Conservation (phyloP, 2,329 filamentous ascomycete species). For the Aspergillus sp. region DNA sequence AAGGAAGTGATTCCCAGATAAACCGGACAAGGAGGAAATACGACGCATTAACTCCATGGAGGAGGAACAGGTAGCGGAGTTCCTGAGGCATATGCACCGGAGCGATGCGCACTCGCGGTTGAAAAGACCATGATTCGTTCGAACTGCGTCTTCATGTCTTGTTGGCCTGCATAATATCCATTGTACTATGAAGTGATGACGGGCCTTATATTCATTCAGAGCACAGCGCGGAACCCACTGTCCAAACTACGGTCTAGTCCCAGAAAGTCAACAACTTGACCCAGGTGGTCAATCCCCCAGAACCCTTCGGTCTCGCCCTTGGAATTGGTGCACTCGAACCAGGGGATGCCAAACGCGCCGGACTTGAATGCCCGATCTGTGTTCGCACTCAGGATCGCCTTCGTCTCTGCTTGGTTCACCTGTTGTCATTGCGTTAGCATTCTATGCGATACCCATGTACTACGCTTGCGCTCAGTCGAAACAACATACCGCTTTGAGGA, state of each 20-base stretch:
- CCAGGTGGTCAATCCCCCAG: conserved; percentile 62
- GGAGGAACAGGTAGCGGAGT: conserved; percentile 30
- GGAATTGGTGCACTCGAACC: conserved; percentile 55
- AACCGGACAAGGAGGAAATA: conserved; percentile 15
- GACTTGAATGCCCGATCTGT: conserved; percentile 51
- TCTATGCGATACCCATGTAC: background rate
- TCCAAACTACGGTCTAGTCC: conserved; percentile 43
- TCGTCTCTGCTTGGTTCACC: conserved; percentile 39
- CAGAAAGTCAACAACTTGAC: conserved; percentile 52
- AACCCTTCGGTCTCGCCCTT: conserved; percentile 54
- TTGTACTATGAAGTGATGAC: background rate
- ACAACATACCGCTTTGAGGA: conserved; percentile 40
- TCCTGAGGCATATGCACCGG: conserved; percentile 28
- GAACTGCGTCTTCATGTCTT: background rate
- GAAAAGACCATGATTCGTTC: background rate
- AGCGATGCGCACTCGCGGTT: conserved; percentile 14
- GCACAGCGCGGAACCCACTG: conserved; percentile 26
- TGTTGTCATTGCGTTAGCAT: conserved; percentile 9
- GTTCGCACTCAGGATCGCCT: conserved; percentile 47
- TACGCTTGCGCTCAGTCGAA: background rate
- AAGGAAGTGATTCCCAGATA: background rate
- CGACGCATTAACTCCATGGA: conserved; percentile 27
- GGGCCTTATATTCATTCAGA: conserved; percentile 18
- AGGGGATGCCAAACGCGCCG: conserved; percentile 61
- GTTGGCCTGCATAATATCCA: background rate